Evolutionary conservation across 2,329 filamentous ascomycete genomes (phyloP), one percentile per base, ranked within the genome.

Genomic region (Trichoderma citrinoviride): DNA sequence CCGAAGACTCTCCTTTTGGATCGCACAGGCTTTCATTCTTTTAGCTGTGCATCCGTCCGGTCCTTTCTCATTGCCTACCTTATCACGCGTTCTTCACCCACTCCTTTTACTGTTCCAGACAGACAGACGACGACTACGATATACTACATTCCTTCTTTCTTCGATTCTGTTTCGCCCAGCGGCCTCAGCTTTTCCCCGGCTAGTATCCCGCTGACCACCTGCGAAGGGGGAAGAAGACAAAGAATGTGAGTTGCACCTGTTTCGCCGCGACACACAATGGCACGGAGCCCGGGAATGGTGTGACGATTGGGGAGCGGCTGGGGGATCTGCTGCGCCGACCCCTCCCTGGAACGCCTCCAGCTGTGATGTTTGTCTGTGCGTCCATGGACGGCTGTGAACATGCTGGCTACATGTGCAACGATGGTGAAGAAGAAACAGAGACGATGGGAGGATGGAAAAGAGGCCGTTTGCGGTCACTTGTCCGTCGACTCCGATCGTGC

Each of bases 11-110:
- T 27, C 70, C 69, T 58, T 37, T 73, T 75, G 53, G 70, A 73
- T 71, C 68, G 66, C 66, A 55, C 71, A 71, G 56, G 72, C 70
- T 73, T 73, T 69, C 72, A 71, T 73, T 73, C 73, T 71, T 74
- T 74, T 67, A 70, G 70, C 72, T 67, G 73, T 70, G 71, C 74
- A 72, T 77, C 75, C 76, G 77, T 78, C 78, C 78, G 61, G 25
- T 67, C 65, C 55, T 67, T 67, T 58, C 46, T 61, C 63, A 58
- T 66, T 64, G 60, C 52, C 54, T 67, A n/a, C n/a, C n/a, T n/a
- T n/a, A 37, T 53, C 10, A 27, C 57, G 64, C 54, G 37, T 62
- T 66, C 55, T 52, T 50, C 46, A 55, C 60, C n/a, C 60, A 62
- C 44, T 62, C 49, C 64, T 61, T 60, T 65, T 44, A 37, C 44